Evolutionary conservation across 208 protist genomes (phyloP).

Genomic region (Leishmania turanica): DNA sequence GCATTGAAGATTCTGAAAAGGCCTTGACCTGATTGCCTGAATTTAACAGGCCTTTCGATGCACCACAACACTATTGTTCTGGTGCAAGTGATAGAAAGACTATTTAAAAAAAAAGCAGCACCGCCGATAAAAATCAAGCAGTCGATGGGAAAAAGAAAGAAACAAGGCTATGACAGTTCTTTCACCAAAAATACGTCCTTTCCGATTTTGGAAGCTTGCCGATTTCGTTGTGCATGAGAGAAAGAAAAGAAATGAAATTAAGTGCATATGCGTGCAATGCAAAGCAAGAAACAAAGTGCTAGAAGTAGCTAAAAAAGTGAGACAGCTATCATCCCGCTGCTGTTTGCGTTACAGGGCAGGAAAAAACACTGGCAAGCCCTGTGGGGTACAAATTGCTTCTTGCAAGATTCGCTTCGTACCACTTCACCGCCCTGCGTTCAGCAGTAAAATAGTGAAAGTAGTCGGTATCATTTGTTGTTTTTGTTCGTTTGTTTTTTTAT

Average conservation of each 20-base stretch:
- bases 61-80: neutral
- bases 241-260: neutral
- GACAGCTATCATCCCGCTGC: neutral
- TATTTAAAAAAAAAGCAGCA: neutral
- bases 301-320: neutral
- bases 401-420: neutral
- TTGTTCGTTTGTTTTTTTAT: neutral
- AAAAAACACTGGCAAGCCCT: neutral
- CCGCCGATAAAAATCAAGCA: neutral
- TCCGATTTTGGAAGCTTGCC: neutral
- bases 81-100: slow-evolving; percentile 1
- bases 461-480: neutral
- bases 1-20: slow-evolving; percentile 18
- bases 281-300: neutral
- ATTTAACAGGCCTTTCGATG: neutral
- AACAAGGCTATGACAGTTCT: slow-evolving; percentile 17
- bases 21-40: neutral
- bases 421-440: neutral
- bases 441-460: neutral
- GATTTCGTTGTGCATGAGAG: neutral
- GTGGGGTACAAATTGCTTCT: no score
- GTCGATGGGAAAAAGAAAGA: slow-evolving; percentile 2
- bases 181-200: neutral
- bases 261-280: neutral
- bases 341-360: neutral